Evolutionary conservation across 1,139 yeast species (phyloP).

Genomic region (Candida albicans): DNA sequence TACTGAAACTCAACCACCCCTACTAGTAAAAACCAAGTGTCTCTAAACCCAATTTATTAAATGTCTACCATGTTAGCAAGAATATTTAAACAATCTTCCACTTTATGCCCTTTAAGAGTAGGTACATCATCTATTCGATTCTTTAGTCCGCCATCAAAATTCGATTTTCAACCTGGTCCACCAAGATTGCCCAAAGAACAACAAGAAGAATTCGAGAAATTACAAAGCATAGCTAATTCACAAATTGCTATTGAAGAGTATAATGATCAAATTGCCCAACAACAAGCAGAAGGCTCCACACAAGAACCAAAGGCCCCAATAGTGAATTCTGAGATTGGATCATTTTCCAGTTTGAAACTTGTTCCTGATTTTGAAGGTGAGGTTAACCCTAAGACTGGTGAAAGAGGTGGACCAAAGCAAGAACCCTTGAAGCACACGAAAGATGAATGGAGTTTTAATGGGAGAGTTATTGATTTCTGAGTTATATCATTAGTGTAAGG

Average conservation of each 20-base stretch:
- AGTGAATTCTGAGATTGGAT: constrained; percentile 58
- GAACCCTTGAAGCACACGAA: constrained; percentile 77
- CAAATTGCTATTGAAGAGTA: constrained; percentile 80
- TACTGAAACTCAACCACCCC: no score
- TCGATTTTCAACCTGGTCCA: constrained; percentile 62
- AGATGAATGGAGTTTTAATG: constrained; percentile 94
- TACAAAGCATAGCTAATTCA: constrained; percentile 78
- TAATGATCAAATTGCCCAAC: constrained; percentile 44
- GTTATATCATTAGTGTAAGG: no score
- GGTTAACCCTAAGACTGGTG: constrained; percentile 90
- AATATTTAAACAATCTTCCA: not conserved
- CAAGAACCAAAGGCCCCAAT: constrained; percentile 18
- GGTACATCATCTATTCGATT: constrained; percentile 1
- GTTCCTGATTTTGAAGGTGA: constrained; percentile 97
- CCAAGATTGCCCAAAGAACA: constrained; percentile 83
- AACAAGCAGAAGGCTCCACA: constrained; percentile 18
- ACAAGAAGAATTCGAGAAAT: constrained; percentile 87
- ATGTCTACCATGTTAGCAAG: not conserved
- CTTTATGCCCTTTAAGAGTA: not conserved
- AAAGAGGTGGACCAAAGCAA: constrained; percentile 97
- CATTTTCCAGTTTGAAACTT: constrained; percentile 66
- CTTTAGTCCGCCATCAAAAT: constrained; percentile 19
- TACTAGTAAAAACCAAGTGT: no score
- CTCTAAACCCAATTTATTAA: not conserved
- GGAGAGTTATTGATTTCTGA: constrained; percentile 91